Percentiles rank a stretch among this genome's conserved stretches.
phyloP scores from a whole-genome alignment of 805 yeast species.

The Nakazawaea siamensis region DNA sequence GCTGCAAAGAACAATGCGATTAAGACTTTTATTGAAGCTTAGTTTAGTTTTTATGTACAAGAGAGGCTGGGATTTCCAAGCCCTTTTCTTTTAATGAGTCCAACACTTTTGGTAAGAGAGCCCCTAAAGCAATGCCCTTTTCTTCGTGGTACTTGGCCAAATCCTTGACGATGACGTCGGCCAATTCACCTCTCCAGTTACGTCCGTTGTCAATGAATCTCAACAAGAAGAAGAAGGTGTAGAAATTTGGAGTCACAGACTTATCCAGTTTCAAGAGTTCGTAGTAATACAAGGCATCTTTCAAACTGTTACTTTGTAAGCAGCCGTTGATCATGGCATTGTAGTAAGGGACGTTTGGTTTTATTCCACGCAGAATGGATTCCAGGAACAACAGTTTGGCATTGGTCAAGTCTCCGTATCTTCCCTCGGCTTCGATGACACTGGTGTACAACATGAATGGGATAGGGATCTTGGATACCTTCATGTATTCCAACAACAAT shows the following conservation, averaged over 20 bases:
- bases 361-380: constrained; percentile 25
- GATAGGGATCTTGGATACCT: constrained; percentile 21
- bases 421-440: constrained; percentile 39
- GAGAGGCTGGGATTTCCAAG: constrained; percentile 14
- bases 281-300: constrained; percentile 33
- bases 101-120: constrained; percentile 29
- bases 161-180: constrained; percentile 30
- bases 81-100: constrained; percentile 14
- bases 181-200: constrained; percentile 18
- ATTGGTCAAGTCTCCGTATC: constrained; percentile 28
- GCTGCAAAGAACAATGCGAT: constrained; percentile 51
- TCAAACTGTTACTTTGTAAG: constrained; percentile 27
- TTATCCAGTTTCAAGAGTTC: constrained; percentile 21
- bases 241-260: constrained; percentile 33
- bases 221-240: constrained; percentile 40
- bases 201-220: constrained; percentile 17
- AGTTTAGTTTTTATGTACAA: constrained; percentile 1
- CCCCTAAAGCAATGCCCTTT: constrained; percentile 25
- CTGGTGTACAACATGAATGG: constrained; percentile 33
- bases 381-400: constrained; percentile 34
- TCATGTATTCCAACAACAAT: constrained; percentile 33
- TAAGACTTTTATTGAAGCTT: constrained; percentile 25
- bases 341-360: constrained; percentile 29
- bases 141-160: constrained; percentile 21
- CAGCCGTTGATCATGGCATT: constrained; percentile 44